Base-by-base conservation (phyloP, 2,329 filamentous ascomycete species). In the Apiospora kogelbergensis region DNA sequence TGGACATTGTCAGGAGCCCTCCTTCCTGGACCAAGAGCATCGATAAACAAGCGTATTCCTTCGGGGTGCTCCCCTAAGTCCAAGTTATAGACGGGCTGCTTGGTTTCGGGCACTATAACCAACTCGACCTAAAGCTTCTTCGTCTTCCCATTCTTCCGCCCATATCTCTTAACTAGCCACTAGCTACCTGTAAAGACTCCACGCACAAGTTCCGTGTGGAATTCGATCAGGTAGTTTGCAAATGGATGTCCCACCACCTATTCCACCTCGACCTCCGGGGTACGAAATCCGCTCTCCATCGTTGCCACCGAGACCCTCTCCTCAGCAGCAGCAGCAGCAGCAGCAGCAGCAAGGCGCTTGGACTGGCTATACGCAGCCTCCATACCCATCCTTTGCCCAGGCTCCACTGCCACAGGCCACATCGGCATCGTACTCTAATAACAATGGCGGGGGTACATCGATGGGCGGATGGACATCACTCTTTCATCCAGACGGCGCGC, bases 221-320 rank as follows among this genome's bases (percentile, higher is more conserved):
- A 33, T 60, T 17, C 6, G 20, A 20, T 15, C 24, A 48, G 22
- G 24, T 20, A 60, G 53, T 60, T 11, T 20, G 17, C 20, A n/a
- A n/a, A 71, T 71, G 71, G 69, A 60, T 65, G 45, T 68, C 26
- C 69, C 70, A 57, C 71, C 74, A n/a, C 72, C 71, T 13, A 72
- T 74, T 30, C 71, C 71, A 13, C 72, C 69, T 7, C 71, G 72
- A 9, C 72, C 70, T 66, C 66, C 71, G 15, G 73, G 72, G 24
- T 73, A 73, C 40, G 73, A 74, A 66, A 57, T 70, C 57, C 63
- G 67, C 42, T 24, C n/a, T 7, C 40, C 48, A 20, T 17, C 26
- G 17, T 33, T 57, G 48, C 48, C 48, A 57, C 48, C 48, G 17
- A 57, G 48, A 57, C 48, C 26, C 26, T 33, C 48, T 33, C 26